Evolutionary conservation across 768 basidiomycete genomes (phyloP).

Genomic region (Kwoniella botswanensis): DNA sequence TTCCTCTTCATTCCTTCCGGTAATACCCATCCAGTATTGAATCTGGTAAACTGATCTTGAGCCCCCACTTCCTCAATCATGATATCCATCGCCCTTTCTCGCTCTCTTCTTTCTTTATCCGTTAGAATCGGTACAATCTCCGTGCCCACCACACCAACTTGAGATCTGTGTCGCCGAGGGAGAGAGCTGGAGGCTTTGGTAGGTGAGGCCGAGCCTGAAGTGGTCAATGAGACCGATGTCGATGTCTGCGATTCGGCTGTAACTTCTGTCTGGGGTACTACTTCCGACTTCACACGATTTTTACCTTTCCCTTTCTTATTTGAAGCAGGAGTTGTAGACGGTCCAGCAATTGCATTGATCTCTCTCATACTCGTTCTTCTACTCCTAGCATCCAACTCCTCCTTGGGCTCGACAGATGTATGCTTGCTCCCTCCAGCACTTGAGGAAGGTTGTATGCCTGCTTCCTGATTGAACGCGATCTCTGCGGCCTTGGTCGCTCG

Average conservation of each 20-base stretch:
- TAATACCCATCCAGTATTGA: slow-evolving; percentile 87
- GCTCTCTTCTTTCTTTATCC: slow-evolving; percentile 48
- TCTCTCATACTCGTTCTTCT: slow-evolving; percentile 22
- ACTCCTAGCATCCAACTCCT: slow-evolving; percentile 14
- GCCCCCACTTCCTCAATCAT: slow-evolving; percentile 75
- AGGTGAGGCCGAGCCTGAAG: slow-evolving; percentile 10
- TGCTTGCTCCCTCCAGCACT: slow-evolving; percentile 10
- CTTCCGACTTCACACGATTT: neutral
- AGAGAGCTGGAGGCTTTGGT: neutral
- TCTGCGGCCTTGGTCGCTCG: slow-evolving; percentile 34
- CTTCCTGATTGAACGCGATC: slow-evolving; percentile 44
- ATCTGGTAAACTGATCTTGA: slow-evolving; percentile 75
- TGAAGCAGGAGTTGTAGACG: neutral
- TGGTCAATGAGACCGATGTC: neutral
- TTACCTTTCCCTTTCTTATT: neutral
- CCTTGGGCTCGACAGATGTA: neutral
- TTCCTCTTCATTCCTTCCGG: slow-evolving; percentile 74
- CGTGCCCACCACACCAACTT: slow-evolving; percentile 48
- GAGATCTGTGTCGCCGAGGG: slow-evolving; percentile 16
- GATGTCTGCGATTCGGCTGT: neutral
- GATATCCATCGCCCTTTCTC: slow-evolving; percentile 54
- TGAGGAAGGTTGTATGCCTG: slow-evolving; percentile 26
- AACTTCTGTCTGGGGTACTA: neutral
- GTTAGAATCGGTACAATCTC: slow-evolving; percentile 41
- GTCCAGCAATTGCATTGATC: slow-evolving; percentile 1